Evolutionary conservation across 2,329 filamentous ascomycete genomes (phyloP).

Genomic region (Paecilomyces variotii): DNA sequence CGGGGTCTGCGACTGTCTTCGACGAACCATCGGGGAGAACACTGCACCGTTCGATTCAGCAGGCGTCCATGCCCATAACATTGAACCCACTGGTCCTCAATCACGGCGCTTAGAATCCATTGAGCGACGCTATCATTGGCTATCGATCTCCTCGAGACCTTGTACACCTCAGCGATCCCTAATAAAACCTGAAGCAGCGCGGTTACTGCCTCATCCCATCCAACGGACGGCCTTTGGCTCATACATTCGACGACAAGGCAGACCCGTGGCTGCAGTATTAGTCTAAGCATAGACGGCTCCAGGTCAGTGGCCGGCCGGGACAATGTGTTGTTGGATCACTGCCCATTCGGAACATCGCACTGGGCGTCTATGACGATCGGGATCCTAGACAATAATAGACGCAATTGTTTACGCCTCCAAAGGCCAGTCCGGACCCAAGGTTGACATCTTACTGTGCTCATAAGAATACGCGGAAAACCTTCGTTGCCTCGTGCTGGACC

Average conservation of each 20-base stretch:
- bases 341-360: neutral
- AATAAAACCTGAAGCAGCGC: constrained; percentile 13
- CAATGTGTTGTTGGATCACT: neutral
- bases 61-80: constrained; percentile 12
- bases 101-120: constrained; percentile 14
- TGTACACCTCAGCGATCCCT: constrained; percentile 6
- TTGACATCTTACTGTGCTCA: neutral
- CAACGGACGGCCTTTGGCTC: constrained; percentile 1
- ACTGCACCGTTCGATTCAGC: constrained; percentile 4
- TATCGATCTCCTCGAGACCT: neutral
- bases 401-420: neutral
- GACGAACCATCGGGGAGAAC: neutral
- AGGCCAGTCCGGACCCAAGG: neutral
- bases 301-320: neutral
- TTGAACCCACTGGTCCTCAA: constrained; percentile 8
- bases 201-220: constrained; percentile 14
- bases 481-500: neutral
- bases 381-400: neutral
- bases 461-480: neutral
- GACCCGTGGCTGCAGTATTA: neutral
- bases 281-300: neutral
- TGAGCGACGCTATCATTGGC: constrained; percentile 11
- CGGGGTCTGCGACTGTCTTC: neutral
- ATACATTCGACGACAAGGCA: neutral
- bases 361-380: neutral